Base-by-base conservation (phyloP, 768 basidiomycete genomes). In the Russula ochroleuca region DNA sequence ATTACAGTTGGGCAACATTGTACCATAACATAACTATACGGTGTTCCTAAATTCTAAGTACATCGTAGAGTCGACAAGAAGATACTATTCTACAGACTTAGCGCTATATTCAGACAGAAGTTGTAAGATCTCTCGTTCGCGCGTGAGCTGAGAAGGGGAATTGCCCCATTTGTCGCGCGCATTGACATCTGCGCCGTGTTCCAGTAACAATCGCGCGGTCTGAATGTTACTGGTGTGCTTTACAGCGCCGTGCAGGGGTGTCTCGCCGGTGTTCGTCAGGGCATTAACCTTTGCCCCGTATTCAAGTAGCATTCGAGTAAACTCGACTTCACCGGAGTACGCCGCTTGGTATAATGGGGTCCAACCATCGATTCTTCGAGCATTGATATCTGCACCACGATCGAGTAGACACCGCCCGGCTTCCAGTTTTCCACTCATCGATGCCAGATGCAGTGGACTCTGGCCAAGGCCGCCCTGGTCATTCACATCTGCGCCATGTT, bases 201-300 rank as follows among this genome's bases (percentile, higher is more conserved):
- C 41, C 41, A 43, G 41, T 19, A 43, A 9, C 1, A 43, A 43
- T 43, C 41, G 41, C 19, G 3, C 41, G 19, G 9, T 3, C 8
- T 43, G 1, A 8, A 17, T 14, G 2, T 40, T 6, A n/a, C 2
- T 43, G n/a, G n/a, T 4, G 1, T 19, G 8, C 1, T 0, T 9
- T 43, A 4, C 41, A 19, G 41, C 41, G 0, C 3, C 7, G 41
- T 17, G 28, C 10, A 17, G 28, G 6, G 51, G 10, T 2, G 33
- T 52, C 0, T 0, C 0, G 11, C 33, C 33, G 11, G 0, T 0
- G 10, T 0, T 19, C 0, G 11, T 19, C n/a, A n/a, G n/a, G n/a
- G n/a, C n/a, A 37, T 21, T 7, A 1, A 37, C 1, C 3, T 13
- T 0, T 35, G 55, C 54, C 0, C 40, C 40, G 40, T 19, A 23